Conservation (phyloP, 257 asterid genomes). For the Coffea eugenioides region DNA sequence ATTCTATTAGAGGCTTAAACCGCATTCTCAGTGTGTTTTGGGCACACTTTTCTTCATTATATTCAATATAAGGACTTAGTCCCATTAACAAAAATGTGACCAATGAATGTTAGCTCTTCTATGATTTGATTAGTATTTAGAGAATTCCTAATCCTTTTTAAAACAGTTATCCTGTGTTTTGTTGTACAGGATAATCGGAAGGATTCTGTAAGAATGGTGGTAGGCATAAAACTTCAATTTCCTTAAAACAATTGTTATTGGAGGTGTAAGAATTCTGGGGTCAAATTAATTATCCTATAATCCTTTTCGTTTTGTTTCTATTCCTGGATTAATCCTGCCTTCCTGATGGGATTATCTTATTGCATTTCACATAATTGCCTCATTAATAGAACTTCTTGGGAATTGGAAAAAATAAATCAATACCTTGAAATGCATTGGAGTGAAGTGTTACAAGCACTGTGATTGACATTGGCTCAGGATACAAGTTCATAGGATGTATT, state of each 20-base stretch:
- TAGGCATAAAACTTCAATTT: no score
- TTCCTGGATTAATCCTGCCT: no score
- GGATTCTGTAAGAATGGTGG: neutral
- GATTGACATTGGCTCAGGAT: neutral
- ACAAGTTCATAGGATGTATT: neutral
- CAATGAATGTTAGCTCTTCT: no score
- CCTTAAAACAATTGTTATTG: neutral
- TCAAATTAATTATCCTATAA: neutral
- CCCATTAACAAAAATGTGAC: no score
- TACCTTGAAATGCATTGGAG: no score
- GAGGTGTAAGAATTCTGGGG: neutral
- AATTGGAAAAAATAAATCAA: no score
- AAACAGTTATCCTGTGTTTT: neutral
- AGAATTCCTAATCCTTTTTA: neutral
- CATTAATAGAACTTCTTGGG: no score
- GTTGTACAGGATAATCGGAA: neutral
- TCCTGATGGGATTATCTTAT: no score
- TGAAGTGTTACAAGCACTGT: neutral
- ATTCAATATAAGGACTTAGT: neutral
- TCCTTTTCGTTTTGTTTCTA: neutral
- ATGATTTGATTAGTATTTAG: no score
- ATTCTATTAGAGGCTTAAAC: neutral
- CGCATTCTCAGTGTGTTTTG: neutral
- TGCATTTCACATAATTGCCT: neutral
- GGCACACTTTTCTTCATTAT: neutral